Conservation (phyloP, 1,284 basidiomycete species). For the Thecaphora thlaspeos region DNA sequence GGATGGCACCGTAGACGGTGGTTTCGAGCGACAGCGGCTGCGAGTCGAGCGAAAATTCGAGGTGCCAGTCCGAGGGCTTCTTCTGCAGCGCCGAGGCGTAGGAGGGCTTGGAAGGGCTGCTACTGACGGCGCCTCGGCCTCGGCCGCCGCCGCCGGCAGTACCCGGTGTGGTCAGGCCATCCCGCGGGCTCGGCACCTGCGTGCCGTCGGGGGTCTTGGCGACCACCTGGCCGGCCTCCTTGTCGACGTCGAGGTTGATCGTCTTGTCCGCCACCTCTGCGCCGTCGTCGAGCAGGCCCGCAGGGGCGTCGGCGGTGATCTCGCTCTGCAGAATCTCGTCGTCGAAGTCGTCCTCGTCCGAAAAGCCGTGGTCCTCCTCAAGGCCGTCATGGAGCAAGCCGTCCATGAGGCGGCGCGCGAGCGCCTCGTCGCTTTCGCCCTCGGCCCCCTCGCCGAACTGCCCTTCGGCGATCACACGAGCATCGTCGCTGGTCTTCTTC, state of each 20-base stretch:
- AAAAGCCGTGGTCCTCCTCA: slow-evolving; percentile 31
- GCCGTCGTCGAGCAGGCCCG: slow-evolving; percentile 6
- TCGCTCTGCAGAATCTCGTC: slow-evolving; percentile 47
- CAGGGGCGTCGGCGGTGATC: slow-evolving; percentile 26
- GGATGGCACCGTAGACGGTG: slow-evolving; percentile 93
- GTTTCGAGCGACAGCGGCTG: slow-evolving; percentile 77
- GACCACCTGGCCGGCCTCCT: slow-evolving; percentile 64
- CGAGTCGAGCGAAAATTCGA: slow-evolving; percentile 90
- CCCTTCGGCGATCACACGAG: slow-evolving; percentile 18
- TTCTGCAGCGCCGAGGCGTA: slow-evolving; percentile 92
- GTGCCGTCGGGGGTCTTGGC: slow-evolving; percentile 96
- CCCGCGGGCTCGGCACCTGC: slow-evolving; percentile 80
- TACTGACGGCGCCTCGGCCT: slow-evolving; percentile 13
- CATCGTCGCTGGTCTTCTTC: slow-evolving; percentile 15
- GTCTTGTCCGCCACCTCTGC: slow-evolving; percentile 40
- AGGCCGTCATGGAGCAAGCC: slow-evolving; percentile 34
- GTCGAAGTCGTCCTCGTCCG: slow-evolving; percentile 44
- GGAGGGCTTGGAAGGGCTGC: slow-evolving; percentile 46
- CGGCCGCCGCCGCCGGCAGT: slow-evolving; percentile 10
- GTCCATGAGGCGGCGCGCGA: slow-evolving; percentile 42
- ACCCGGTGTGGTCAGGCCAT: slow-evolving; percentile 33
- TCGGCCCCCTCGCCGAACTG: slow-evolving; percentile 28
- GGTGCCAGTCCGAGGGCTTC: slow-evolving; percentile 90
- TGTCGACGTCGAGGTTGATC: slow-evolving; percentile 43
- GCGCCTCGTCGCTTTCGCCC: slow-evolving; percentile 28